Conservation (phyloP, 73 alveolate species). For the Paramecium tetraurelia region DNA sequence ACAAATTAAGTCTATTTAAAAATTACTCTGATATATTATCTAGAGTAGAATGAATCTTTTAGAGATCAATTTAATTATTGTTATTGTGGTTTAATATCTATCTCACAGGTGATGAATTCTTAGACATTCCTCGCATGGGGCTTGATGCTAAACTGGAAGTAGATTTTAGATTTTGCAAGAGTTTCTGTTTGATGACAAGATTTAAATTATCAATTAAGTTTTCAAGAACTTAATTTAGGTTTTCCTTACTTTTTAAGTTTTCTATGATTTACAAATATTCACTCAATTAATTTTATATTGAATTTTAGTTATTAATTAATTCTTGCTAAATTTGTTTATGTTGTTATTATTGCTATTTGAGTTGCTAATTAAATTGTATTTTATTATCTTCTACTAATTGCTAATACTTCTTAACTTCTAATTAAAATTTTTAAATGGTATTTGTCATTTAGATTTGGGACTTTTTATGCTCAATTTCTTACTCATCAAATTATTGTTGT, state of each 20-base stretch:
- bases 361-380: neutral
- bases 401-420: neutral
- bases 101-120: neutral
- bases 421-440: neutral
- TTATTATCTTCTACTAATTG: neutral
- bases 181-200: neutral
- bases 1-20: neutral
- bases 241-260: neutral
- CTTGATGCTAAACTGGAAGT: neutral
- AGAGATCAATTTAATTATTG: neutral
- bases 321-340: neutral
- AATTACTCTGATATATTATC: neutral
- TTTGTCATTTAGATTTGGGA: neutral
- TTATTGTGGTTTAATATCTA: neutral
- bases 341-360: neutral
- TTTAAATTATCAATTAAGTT: neutral
- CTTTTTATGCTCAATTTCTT: neutral
- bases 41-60: neutral
- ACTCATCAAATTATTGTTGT: neutral
- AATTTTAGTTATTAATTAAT: neutral
- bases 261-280: neutral
- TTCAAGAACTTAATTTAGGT: neutral
- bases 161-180: neutral
- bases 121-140: neutral
- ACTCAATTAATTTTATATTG: neutral